Conservation (phyloP, 2,329 filamentous ascomycete genomes). For the Dactylellina drechsleri region DNA sequence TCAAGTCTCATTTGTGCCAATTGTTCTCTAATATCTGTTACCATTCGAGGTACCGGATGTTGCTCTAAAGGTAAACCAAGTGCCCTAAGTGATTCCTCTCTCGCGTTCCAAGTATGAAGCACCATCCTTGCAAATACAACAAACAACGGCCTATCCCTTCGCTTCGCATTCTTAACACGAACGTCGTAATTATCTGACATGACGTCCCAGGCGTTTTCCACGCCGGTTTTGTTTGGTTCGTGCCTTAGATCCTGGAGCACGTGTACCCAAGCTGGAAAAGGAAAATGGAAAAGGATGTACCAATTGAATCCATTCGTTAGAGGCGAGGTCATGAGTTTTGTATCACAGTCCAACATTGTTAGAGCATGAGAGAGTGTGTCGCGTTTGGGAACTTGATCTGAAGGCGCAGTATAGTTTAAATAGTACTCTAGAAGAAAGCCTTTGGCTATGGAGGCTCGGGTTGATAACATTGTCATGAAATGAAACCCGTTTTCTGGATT, state of each 20-base stretch:
- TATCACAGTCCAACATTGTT: slow-evolving; percentile 46
- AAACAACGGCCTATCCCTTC: slow-evolving; percentile 69
- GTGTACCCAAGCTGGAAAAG: slow-evolving; percentile 72
- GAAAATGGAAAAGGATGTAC: slow-evolving; percentile 71
- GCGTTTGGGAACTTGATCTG: not conserved
- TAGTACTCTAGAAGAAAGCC: slow-evolving; percentile 61
- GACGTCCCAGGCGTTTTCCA: slow-evolving; percentile 69
- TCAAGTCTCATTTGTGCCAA: not conserved
- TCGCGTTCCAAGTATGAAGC: slow-evolving; percentile 72
- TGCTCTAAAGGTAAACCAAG: slow-evolving; percentile 61
- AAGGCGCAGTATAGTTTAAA: slow-evolving; percentile 32
- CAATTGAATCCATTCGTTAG: slow-evolving; percentile 66
- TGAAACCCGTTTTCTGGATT: slow-evolving; percentile 61
- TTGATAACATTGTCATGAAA: slow-evolving; percentile 62
- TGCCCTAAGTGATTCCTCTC: slow-evolving; percentile 65
- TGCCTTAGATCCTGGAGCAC: slow-evolving; percentile 67
- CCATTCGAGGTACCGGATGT: not conserved
- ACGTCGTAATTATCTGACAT: slow-evolving; percentile 69
- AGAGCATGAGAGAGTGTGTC: slow-evolving; percentile 58
- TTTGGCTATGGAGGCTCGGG: slow-evolving; percentile 61
- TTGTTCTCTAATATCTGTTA: slow-evolving; percentile 20
- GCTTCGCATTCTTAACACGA: slow-evolving; percentile 64
- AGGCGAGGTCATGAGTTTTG: slow-evolving; percentile 38
- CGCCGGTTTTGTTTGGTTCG: slow-evolving; percentile 62
- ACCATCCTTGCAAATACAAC: slow-evolving; percentile 69